phyloP scores from a whole-genome alignment of 83 land plant genomes.

The Larix sibirica region DNA sequence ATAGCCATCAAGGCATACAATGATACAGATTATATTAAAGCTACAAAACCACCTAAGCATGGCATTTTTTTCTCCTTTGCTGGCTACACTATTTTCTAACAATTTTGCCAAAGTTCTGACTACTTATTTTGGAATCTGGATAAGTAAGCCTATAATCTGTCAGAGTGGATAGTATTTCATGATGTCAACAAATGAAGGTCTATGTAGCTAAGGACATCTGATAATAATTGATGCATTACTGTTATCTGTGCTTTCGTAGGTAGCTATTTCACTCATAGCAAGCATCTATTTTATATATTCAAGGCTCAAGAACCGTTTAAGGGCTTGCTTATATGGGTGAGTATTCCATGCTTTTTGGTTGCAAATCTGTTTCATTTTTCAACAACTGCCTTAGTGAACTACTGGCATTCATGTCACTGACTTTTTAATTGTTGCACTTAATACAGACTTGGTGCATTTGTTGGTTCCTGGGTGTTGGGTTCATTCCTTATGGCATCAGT shows the following conservation, averaged over 20 bases:
- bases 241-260: constrained; percentile 1
- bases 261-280: constrained; percentile 11
- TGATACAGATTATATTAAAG: too few species aligned
- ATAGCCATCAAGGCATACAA: too few species aligned
- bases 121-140: background rate
- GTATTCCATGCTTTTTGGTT: constrained; percentile 8
- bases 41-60: too few species aligned
- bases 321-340: constrained; percentile 15
- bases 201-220: background rate
- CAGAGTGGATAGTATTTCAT: background rate
- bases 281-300: constrained; percentile 16
- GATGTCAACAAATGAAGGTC: background rate
- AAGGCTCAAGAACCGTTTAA: constrained; percentile 9
- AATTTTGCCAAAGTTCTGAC: background rate
- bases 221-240: background rate
- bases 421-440: background rate
- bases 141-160: background rate
- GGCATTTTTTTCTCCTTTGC: too few species aligned
- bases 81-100: too few species aligned
- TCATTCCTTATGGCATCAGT: constrained; percentile 90
- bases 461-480: constrained; percentile 82
- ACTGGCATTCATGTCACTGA: background rate
- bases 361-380: background rate
- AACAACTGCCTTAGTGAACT: background rate
- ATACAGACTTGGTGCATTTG: constrained; percentile 78